phyloP scores from a whole-genome alignment of 176 grass and related monocot species.

The Zoysia pacifica region DNA sequence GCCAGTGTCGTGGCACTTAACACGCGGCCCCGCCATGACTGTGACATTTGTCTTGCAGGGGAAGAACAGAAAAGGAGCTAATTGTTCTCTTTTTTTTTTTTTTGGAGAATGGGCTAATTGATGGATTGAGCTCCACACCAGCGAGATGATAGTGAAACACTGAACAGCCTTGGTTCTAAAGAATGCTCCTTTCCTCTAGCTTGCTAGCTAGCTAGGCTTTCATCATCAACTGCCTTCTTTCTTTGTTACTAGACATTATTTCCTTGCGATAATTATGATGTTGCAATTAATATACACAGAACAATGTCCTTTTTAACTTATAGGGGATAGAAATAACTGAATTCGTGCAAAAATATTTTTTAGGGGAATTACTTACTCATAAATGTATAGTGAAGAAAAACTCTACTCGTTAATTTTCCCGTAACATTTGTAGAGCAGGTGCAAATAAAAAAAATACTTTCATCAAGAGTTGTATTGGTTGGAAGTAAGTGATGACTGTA shows the following conservation, averaged over 20 bases:
- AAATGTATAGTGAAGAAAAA: background rate
- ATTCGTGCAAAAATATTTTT: too few species aligned
- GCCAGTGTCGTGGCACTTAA: slow-evolving; percentile 39
- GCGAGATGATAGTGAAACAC: slow-evolving; percentile 20
- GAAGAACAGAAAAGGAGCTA: background rate
- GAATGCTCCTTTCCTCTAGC: slow-evolving; percentile 29
- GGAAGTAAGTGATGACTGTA: background rate
- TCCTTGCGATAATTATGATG: slow-evolving; percentile 7
- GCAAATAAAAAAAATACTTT: background rate
- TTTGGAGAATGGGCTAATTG: background rate
- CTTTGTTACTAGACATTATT: background rate
- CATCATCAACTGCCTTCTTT: slow-evolving; percentile 3
- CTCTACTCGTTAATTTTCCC: background rate
- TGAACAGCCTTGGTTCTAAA: slow-evolving; percentile 36
- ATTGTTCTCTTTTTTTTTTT: too few species aligned
- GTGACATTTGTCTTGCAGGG: slow-evolving; percentile 17
- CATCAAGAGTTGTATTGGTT: background rate
- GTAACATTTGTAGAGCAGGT: background rate
- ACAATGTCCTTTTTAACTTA: background rate
- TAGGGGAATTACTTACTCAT: background rate
- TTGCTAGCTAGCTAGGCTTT: slow-evolving; percentile 20
- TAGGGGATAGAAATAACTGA: background rate
- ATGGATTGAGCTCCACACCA: slow-evolving; percentile 25
- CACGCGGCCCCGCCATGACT: slow-evolving; percentile 24
- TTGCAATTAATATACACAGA: background rate